phyloP scores from a whole-genome alignment of 2,329 filamentous ascomycete species.

The Penicillium italicum region DNA sequence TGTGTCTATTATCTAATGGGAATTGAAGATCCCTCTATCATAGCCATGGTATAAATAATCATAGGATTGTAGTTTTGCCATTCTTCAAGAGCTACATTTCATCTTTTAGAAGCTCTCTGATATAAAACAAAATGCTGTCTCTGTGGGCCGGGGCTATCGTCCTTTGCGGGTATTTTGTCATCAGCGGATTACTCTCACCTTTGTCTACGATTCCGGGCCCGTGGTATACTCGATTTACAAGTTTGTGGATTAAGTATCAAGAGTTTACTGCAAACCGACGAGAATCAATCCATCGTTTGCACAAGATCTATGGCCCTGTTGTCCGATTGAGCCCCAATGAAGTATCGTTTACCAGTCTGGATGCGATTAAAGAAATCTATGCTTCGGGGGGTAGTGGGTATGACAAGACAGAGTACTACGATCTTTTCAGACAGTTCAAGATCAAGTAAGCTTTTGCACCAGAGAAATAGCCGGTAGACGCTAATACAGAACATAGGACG shows the following conservation, averaged over 20 bases:
- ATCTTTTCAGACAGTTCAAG: conserved; percentile 34
- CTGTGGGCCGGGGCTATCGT: conserved; percentile 12
- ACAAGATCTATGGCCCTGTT: conserved; percentile 26
- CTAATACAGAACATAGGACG: conserved; percentile 23
- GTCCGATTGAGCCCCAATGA: conserved; percentile 33
- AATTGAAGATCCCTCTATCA: neutral
- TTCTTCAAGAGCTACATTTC: neutral
- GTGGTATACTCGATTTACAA: conserved; percentile 29
- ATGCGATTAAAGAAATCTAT: conserved; percentile 34
- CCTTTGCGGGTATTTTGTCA: conserved; percentile 9
- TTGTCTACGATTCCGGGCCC: conserved; percentile 28
- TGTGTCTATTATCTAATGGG: conserved; percentile 7
- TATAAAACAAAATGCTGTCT: conserved; percentile 14
- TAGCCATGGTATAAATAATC: conserved; percentile 7
- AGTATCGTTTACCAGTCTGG: conserved; percentile 28
- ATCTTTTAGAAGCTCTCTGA: neutral
- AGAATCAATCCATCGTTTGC: conserved; percentile 29
- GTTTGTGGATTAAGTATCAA: conserved; percentile 30
- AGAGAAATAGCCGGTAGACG: neutral
- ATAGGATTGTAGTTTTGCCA: neutral
- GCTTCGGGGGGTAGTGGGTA: conserved; percentile 35
- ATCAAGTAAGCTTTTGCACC: conserved; percentile 17
- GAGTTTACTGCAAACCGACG: conserved; percentile 30
- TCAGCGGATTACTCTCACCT: conserved; percentile 14
- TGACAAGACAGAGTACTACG: conserved; percentile 38